Base-by-base conservation (phyloP, 2,329 filamentous ascomycete species). In the Samsoniella hepiali region DNA sequence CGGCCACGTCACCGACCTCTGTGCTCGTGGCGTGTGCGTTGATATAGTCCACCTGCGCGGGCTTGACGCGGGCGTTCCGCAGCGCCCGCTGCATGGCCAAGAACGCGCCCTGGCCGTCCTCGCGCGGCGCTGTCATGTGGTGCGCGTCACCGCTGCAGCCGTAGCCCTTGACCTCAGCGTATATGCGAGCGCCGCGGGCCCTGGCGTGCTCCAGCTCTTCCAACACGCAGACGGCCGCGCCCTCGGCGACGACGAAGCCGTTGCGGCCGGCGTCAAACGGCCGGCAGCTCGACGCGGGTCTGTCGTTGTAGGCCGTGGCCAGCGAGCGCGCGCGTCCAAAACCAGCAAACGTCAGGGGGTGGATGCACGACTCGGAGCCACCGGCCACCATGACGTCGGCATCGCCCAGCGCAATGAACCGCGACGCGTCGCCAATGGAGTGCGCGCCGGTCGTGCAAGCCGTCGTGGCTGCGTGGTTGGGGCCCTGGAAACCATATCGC, bases 351-450 rank as follows among this genome's bases (percentile, higher is more conserved):
- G 94, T 91, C 50, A 99, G 82, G 10, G 95, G 95, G 72, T 99
- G 94, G 63, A 99, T 94, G 74, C 95, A 99, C 0, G 94, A 93
- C 76, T 99, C 95, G 9, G 94, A 87, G 34, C 94, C 94, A 49
- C 95, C 95, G n/a, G 95, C 93, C 9, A 99, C 78, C 93, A 99
- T 98, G 62, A 98, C 89, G 74, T 97, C 85, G 53, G 94, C 94
- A 73, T 98, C 94, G 7, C 93, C 93, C 71, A 88, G 88, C n/a
- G 89, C 86, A 66, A 99, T 94, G 73, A 97, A 91, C 22, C 94
- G 87, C n/a, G 91, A 88, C 6, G 95, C 95, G 74, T 99, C 95
- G 22, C 94, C 95, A 57, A 99, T 88, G 1, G 93, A 93, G 77
- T 99, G 95, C 1, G 94, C 91, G 11, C 95, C 95, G 0, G 95